Evolutionary conservation across 495 filamentous ascomycete genomes (phyloP).

Genomic region (Penicillium macrosclerotiorum): DNA sequence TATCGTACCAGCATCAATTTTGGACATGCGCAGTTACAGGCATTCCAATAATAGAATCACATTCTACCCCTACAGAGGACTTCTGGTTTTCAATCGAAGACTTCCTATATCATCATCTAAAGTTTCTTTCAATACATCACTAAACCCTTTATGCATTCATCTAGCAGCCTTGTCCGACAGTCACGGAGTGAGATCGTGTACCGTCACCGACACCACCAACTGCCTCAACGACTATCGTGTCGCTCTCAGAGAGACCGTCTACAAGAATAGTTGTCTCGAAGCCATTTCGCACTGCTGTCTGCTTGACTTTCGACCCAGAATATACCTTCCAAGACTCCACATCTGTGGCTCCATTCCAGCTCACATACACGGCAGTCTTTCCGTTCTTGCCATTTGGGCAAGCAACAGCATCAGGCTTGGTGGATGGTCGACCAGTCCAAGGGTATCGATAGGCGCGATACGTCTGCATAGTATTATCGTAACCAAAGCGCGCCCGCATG

Average conservation of each 20-base stretch:
- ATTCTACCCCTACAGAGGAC: no score
- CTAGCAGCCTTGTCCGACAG: slow-evolving; percentile 13
- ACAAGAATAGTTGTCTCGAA: slow-evolving; percentile 11
- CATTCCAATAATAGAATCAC: no score
- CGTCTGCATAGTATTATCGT: slow-evolving; percentile 18
- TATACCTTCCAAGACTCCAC: slow-evolving; percentile 10
- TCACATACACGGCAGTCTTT: slow-evolving; percentile 21
- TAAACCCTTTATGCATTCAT: no score
- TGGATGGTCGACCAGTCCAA: slow-evolving; percentile 21
- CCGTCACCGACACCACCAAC: slow-evolving; percentile 18
- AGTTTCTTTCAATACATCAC: background rate
- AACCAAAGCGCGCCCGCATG: slow-evolving; percentile 20
- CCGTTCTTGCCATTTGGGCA: slow-evolving; percentile 6
- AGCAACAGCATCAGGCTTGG: slow-evolving; percentile 14
- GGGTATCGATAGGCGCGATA: slow-evolving; percentile 19
- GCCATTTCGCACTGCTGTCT: slow-evolving; percentile 7
- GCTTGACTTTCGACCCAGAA: slow-evolving; percentile 6
- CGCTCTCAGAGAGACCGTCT: slow-evolving; percentile 4
- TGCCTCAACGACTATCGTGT: slow-evolving; percentile 15
- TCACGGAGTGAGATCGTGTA: slow-evolving; percentile 6
- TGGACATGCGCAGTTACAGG: no score
- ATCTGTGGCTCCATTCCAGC: slow-evolving; percentile 32
- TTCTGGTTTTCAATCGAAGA: no score
- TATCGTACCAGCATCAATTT: no score
- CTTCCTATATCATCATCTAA: no score